Evolutionary conservation across 768 basidiomycete species (phyloP).

Genomic region (Cystofilobasidium bisporidii): DNA sequence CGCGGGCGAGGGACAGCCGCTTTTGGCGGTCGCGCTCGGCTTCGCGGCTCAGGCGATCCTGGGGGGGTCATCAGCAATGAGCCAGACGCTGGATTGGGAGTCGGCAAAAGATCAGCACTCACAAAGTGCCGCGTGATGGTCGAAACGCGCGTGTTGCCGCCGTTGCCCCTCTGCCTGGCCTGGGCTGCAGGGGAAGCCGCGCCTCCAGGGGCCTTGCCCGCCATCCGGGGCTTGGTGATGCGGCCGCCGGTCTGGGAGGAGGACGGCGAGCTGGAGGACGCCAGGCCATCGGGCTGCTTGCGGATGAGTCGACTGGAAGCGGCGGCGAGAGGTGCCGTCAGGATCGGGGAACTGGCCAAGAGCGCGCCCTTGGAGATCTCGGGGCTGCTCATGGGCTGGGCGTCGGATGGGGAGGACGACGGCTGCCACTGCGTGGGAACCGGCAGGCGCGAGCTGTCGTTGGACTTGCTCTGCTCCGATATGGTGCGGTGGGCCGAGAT

Average conservation of each 20-base stretch:
- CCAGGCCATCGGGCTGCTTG: neutral
- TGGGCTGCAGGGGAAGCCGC: neutral
- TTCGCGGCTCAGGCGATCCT: slow-evolving; percentile 56
- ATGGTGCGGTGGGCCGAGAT: neutral
- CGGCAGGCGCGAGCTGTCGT: neutral
- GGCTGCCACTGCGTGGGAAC: neutral
- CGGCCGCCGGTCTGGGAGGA: neutral
- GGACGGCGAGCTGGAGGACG: neutral
- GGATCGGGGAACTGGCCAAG: neutral
- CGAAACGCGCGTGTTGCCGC: slow-evolving; percentile 57
- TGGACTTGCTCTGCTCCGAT: neutral
- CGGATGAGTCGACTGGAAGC: neutral
- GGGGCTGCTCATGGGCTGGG: neutral
- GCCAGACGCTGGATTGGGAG: neutral
- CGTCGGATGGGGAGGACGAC: neutral
- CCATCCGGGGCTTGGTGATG: neutral
- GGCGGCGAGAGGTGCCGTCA: neutral
- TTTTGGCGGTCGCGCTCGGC: slow-evolving; percentile 50
- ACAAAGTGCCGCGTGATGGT: slow-evolving; percentile 76
- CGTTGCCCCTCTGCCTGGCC: slow-evolving; percentile 31
- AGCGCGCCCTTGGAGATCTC: neutral
- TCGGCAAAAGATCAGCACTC: neutral
- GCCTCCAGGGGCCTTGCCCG: neutral
- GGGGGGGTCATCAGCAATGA: neutral
- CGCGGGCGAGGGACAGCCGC: slow-evolving; percentile 75